Conservation (phyloP, 306 rosid species). For the Casuarina cunninghamiana region DNA sequence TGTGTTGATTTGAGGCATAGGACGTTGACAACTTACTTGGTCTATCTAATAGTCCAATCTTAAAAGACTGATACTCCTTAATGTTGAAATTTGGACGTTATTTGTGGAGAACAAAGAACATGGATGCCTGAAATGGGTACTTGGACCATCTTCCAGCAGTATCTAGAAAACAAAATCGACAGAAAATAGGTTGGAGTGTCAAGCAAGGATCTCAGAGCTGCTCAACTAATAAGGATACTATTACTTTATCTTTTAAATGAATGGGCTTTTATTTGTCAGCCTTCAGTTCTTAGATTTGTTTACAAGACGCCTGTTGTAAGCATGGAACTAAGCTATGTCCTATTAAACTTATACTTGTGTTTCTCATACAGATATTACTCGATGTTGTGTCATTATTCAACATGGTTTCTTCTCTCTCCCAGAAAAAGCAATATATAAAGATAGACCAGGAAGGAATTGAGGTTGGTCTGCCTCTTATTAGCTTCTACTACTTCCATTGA, state of each 20-base stretch:
- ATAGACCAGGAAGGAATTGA: conserved; percentile 63
- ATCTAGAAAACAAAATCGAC: neutral
- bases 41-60: neutral
- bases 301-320: neutral
- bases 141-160: neutral
- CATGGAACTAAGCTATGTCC: neutral
- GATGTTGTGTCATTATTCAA: conserved; percentile 75
- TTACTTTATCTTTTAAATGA: neutral
- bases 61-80: neutral
- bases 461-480: conserved; percentile 45
- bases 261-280: neutral
- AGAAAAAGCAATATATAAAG: conserved; percentile 62
- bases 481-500: neutral
- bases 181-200: neutral
- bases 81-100: neutral
- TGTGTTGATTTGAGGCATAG: neutral
- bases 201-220: neutral
- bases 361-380: conserved; percentile 60
- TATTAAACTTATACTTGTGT: conserved; percentile 13
- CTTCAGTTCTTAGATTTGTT: neutral
- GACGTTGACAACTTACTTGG: neutral
- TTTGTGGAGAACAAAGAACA: neutral
- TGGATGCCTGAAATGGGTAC: neutral
- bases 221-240: neutral
- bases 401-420: conserved; percentile 68